Base-by-base conservation (phyloP, 176 grass and related monocot species). In the Paspalum notatum region DNA sequence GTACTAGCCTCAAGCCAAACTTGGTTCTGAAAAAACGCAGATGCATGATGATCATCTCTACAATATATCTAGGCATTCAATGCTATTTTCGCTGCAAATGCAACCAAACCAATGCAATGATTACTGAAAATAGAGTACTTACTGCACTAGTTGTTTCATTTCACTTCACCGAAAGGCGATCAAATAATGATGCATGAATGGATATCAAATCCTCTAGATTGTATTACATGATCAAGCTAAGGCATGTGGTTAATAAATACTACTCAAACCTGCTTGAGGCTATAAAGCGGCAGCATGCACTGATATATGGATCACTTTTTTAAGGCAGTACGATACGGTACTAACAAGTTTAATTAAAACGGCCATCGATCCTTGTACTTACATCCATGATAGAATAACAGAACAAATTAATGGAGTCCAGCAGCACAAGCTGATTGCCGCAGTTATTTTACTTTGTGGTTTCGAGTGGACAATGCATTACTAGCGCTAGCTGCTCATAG, bases 251-350 rank as follows among this genome's bases (percentile, higher is more conserved):
- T n/a, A n/a, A 32, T 40, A 43, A 70, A 61, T 25, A 12, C 11
- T 42, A 46, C 3, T 3, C 2, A 52, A 16, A 78, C 55, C 40
- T 41, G 43, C n/a, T 50, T 53, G 40, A 12, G 62, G 72, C 50
- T 85, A 62, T 53, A 62, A 79, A 79, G 83, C 53, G 74, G 21
- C 45, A 85, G 13, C 54, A 50, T 32, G 68, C 68, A 71, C 13
- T 61, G 9, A 77, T n/a, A n/a, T n/a, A n/a, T 49, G 9, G 12
- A 52, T 62, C n/a, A 26, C 54, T 50, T 77, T 41, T 83, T 52
- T 11, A 52, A 78, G 63, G 27, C 2, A 37, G 9, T 21, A 32
- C 21, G 37, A 44, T 13, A 16, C 27, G 39, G 40, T 38, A 47
- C 44, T 25, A 20, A 62, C 9, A 51, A 59, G 52, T 68, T 84